Evolutionary conservation across 768 basidiomycete genomes (phyloP).

Genomic region (Pleurotus eryngii): DNA sequence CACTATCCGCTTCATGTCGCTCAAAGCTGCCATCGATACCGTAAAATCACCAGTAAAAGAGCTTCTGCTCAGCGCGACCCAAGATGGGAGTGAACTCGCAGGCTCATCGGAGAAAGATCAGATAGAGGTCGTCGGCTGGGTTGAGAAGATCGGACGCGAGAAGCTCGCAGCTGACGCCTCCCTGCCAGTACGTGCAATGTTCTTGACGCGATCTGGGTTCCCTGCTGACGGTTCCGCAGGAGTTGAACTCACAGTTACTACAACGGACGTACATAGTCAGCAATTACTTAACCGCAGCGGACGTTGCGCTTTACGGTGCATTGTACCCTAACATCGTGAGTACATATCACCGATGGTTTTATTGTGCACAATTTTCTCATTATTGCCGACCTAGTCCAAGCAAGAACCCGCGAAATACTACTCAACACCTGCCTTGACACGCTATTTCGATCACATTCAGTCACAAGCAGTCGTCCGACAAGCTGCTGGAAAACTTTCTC

Average conservation of each 20-base stretch:
- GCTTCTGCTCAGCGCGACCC: slow-evolving; percentile 48
- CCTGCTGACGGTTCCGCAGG: slow-evolving; percentile 35
- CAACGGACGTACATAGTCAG: slow-evolving; percentile 84
- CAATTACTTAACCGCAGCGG: slow-evolving; percentile 84
- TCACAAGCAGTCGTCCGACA: slow-evolving; percentile 57
- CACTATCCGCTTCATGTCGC: slow-evolving; percentile 43
- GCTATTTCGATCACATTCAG: slow-evolving; percentile 97
- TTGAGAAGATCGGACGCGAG: slow-evolving; percentile 56
- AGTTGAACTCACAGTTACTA: slow-evolving; percentile 65
- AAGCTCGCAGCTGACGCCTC: slow-evolving; percentile 43
- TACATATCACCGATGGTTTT: slow-evolving; percentile 10
- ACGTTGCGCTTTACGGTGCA: slow-evolving; percentile 87
- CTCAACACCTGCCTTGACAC: slow-evolving; percentile 75
- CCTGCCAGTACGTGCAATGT: slow-evolving; percentile 42
- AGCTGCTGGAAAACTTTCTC: slow-evolving; percentile 45
- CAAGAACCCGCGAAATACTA: slow-evolving; percentile 73
- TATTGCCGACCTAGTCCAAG: slow-evolving; percentile 49
- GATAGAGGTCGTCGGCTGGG: slow-evolving; percentile 65
- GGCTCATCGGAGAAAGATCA: slow-evolving; percentile 50
- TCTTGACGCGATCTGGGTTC: background rate
- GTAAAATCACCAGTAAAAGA: slow-evolving; percentile 48
- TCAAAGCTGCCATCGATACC: slow-evolving; percentile 45
- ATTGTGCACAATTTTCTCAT: background rate
- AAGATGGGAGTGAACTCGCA: slow-evolving; percentile 38
- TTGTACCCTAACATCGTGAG: slow-evolving; percentile 81